phyloP scores from a whole-genome alignment of 352 stramenopile genomes.

The Phytopythium helicoides region DNA sequence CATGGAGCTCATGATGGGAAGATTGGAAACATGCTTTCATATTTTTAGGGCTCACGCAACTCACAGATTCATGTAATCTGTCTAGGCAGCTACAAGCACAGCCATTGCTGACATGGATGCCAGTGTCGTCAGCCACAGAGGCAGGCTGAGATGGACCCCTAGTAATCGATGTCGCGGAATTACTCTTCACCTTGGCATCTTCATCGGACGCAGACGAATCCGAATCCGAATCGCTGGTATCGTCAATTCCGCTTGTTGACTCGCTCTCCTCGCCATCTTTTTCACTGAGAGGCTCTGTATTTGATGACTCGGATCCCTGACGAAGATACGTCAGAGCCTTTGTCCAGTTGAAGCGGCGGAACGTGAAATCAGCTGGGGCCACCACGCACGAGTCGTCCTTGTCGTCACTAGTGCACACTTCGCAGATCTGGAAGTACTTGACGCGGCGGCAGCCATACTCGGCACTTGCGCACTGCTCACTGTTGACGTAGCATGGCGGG shows the following conservation, averaged over 20 bases:
- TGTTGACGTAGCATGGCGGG: slow-evolving; percentile 64
- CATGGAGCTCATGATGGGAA: too few species aligned
- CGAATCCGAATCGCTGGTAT: not conserved
- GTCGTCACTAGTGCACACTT: slow-evolving; percentile 28
- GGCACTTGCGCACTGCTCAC: slow-evolving; percentile 43
- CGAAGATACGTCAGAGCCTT: not conserved
- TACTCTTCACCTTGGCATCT: too few species aligned
- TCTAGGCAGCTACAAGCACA: too few species aligned
- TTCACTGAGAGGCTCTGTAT: not conserved
- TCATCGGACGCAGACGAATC: not conserved
- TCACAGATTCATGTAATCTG: too few species aligned
- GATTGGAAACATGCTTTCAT: too few species aligned
- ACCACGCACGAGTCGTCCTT: slow-evolving; percentile 15
- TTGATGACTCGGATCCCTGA: not conserved
- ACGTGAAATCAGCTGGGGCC: not conserved
- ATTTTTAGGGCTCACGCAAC: too few species aligned
- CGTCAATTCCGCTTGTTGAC: not conserved
- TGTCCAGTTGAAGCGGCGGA: not conserved
- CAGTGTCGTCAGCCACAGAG: too few species aligned
- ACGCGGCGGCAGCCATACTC: slow-evolving; percentile 56
- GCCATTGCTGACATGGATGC: too few species aligned
- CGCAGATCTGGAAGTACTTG: slow-evolving; percentile 58
- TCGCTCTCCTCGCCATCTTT: not conserved
- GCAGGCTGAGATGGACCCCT: too few species aligned
- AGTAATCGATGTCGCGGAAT: too few species aligned